Base-by-base conservation (phyloP, 2,329 filamentous ascomycete species). In the Stachybotrys chartarum region DNA sequence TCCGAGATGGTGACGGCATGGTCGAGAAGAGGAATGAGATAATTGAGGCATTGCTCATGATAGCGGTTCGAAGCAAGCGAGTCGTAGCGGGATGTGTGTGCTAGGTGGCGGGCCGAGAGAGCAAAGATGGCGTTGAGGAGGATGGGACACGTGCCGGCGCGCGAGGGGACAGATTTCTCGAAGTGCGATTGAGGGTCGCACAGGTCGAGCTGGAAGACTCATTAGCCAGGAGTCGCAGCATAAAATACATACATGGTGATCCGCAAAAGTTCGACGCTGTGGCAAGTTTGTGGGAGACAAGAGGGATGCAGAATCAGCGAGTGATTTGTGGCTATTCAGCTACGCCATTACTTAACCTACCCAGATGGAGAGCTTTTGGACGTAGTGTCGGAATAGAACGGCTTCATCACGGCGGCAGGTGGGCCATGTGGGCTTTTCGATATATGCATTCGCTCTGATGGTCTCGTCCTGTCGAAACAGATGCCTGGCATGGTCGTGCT, bases 121-220 rank as follows among this genome's bases (percentile, higher is more conserved):
- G 81, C 81, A 47, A 82, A 74, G 30, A 84, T 81, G 24, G 81
- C 80, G 54, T 83, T 81, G 12, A 82, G 69, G 5, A 85, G 70
- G 3, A 78, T 76, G 0, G 76, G 76, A 53, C 75, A 81, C 1
- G 68, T 72, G 12, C 73, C 73, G 5, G 82, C 79, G 18, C 78
- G 71, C 54, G 78, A 72, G 0, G 82, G 82, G 0, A 84, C 80
- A 6, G 79, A 69, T 0, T 74, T 70, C 54, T 78, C 76, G 59
- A 85, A 85, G 56, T 81, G 79, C 17, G 65, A 64, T 1, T 59
- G 56, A 6, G 68, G 66, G 48, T 77, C 74, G 50, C 73, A 76
- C 1, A 75, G 60, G 54, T 77, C 74, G 52, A 77, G 73, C 74
- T 76, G 50, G 60, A 24, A 8, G 17, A 30, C 30, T 47, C 11